Evolutionary conservation across 192 early-diverging fungal species (phyloP).

Genomic region (Backusella sp.): DNA sequence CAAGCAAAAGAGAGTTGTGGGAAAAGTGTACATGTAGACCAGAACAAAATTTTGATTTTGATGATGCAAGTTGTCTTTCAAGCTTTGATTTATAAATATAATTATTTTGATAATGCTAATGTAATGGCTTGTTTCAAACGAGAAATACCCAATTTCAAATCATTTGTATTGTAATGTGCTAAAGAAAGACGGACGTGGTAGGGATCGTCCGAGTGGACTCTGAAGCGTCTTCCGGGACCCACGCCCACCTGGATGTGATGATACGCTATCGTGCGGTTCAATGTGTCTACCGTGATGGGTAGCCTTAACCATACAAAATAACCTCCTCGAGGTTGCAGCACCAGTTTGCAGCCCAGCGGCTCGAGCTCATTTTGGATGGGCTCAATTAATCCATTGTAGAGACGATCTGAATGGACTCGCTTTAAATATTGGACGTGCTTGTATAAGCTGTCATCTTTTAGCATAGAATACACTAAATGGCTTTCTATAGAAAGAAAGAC

Average conservation of each 20-base stretch:
- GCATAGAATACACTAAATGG: constrained; percentile 16
- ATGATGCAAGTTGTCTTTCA: not conserved
- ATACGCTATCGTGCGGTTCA: not conserved
- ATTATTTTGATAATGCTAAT: not conserved
- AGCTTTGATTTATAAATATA: not conserved
- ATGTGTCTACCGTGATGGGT: constrained; percentile 1
- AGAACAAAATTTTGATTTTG: constrained; percentile 43
- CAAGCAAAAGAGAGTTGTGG: constrained; percentile 45
- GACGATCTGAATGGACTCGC: not conserved
- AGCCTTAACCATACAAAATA: constrained; percentile 38
- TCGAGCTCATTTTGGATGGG: constrained; percentile 18
- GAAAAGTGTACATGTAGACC: constrained; percentile 49
- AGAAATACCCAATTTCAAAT: constrained; percentile 8
- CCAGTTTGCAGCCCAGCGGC: constrained; percentile 26
- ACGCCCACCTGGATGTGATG: not conserved
- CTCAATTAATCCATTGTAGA: constrained; percentile 15
- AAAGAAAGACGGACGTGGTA: constrained; percentile 27
- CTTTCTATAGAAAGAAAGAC: not conserved
- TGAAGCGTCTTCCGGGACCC: constrained; percentile 1
- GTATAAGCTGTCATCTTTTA: not conserved
- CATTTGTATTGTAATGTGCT: constrained; percentile 19
- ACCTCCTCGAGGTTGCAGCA: constrained; percentile 20
- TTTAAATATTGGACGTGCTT: constrained; percentile 15
- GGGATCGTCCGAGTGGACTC: not conserved
- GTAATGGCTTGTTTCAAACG: constrained; percentile 10